These are phyloP conservation scores for Boletus sp. DNA, from an alignment of 768 basidiomycete genomes.

Conservation along the genomic window DNA sequence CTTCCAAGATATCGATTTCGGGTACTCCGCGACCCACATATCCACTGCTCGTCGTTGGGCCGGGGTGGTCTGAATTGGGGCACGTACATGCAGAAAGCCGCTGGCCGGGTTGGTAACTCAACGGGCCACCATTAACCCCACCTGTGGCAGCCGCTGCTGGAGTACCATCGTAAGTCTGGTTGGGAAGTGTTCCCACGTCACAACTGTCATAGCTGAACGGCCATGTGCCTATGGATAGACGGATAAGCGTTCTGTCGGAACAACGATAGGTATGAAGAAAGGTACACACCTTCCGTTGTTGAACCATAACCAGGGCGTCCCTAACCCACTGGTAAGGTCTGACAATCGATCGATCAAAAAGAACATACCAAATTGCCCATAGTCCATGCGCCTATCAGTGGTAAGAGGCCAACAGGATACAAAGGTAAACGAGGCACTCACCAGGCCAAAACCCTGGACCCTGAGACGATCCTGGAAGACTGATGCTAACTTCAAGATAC, in stretches of 20 bases:
- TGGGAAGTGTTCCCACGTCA: conserved; percentile 82
- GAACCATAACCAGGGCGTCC: conserved; percentile 87
- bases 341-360: background rate
- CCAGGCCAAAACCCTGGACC: conserved; percentile 87
- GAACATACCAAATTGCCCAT: conserved; percentile 60
- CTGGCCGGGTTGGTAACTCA: conserved; percentile 87
- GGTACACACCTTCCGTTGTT: conserved; percentile 66
- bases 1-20: conserved; percentile 92
- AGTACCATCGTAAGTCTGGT: conserved; percentile 65
- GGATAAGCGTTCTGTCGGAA: background rate
- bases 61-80: conserved; percentile 81
- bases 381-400: conserved; percentile 56
- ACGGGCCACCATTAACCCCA: conserved; percentile 41
- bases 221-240: conserved; percentile 43
- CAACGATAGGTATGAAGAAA: background rate
- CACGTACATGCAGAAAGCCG: conserved; percentile 87
- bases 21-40: conserved; percentile 72
- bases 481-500: conserved; percentile 80
- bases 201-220: conserved; percentile 85
- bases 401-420: conserved; percentile 2
- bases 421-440: conserved; percentile 32
- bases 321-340: conserved; percentile 39
- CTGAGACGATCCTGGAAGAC: conserved; percentile 60
- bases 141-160: conserved; percentile 60
- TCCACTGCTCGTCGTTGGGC: conserved; percentile 49